Conservation (phyloP, 169 alveolate genomes). For the Cyclospora cayetanensis region DNA sequence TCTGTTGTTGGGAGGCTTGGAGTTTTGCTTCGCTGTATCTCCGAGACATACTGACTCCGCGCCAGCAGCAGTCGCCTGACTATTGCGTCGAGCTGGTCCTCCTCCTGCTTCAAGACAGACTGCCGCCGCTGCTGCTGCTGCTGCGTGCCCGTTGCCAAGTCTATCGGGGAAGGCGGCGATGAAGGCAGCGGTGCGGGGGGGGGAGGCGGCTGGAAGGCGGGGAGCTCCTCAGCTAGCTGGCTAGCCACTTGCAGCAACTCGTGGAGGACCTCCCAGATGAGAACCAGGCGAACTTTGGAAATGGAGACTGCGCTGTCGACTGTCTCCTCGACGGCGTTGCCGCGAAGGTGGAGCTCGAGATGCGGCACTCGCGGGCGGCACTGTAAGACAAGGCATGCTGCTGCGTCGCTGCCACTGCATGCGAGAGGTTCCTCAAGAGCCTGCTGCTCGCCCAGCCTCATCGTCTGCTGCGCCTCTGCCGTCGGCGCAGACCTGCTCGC, state of each 20-base stretch:
- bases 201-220: slow-evolving; percentile 48
- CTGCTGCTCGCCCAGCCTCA: background rate
- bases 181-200: background rate
- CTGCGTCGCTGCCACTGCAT: slow-evolving; percentile 24
- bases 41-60: background rate
- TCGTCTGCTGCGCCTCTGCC: background rate
- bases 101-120: background rate
- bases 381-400: background rate
- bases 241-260: slow-evolving; percentile 45
- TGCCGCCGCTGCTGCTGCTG: background rate
- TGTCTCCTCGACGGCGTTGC: slow-evolving; percentile 32
- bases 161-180: background rate
- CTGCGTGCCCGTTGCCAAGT: background rate
- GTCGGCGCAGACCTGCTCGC: background rate
- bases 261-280: slow-evolving; percentile 61
- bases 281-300: slow-evolving; percentile 2
- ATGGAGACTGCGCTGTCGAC: background rate
- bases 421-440: background rate
- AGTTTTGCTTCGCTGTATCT: background rate
- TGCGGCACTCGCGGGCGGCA: slow-evolving; percentile 43
- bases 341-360: background rate
- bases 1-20: background rate
- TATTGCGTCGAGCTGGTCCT: slow-evolving; percentile 7
- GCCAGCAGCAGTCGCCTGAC: slow-evolving; percentile 30
- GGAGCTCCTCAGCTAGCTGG: slow-evolving; percentile 44